Evolutionary conservation across 1,139 yeast species (phyloP).

Genomic region (Diutina catenulata): DNA sequence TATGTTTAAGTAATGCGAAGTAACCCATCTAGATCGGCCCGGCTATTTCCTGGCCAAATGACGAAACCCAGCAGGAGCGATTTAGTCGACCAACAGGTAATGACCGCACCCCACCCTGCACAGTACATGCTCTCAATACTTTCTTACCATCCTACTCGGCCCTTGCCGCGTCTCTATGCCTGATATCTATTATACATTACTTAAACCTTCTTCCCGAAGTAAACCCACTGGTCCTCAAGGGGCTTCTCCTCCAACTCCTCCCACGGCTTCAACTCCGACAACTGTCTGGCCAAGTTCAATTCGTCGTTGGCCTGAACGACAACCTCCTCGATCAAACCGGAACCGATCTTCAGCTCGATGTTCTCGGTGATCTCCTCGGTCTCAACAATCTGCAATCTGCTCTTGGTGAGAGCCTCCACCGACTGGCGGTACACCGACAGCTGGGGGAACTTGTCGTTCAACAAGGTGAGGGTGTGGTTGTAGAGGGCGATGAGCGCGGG

Average conservation of each 20-base stretch:
- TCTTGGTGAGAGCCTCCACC: constrained; percentile 59
- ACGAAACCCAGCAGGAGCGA: too few species aligned
- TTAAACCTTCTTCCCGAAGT: constrained; percentile 24
- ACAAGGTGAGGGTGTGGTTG: constrained; percentile 51
- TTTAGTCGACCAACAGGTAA: too few species aligned
- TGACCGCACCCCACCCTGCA: too few species aligned
- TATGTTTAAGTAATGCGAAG: constrained; percentile 1
- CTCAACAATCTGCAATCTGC: constrained; percentile 60
- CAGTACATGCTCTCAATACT: too few species aligned
- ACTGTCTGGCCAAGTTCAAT: constrained; percentile 51
- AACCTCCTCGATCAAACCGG: constrained; percentile 77
- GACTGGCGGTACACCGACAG: constrained; percentile 69
- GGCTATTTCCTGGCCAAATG: too few species aligned
- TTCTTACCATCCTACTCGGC: too few species aligned
- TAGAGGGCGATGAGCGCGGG: constrained; percentile 67
- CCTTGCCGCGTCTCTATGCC: too few species aligned
- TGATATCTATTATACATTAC: too few species aligned
- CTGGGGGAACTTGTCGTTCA: constrained; percentile 52
- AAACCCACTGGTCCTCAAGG: constrained; percentile 63
- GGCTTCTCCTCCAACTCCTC: constrained; percentile 59
- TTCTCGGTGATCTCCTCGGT: constrained; percentile 48
- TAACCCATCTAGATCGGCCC: neutral
- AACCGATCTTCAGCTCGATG: constrained; percentile 67
- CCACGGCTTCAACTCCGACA: constrained; percentile 61
- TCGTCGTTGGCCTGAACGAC: constrained; percentile 79